Base-by-base conservation (phyloP, 192 early-diverging fungal species). In the Dissophora globulifera region DNA sequence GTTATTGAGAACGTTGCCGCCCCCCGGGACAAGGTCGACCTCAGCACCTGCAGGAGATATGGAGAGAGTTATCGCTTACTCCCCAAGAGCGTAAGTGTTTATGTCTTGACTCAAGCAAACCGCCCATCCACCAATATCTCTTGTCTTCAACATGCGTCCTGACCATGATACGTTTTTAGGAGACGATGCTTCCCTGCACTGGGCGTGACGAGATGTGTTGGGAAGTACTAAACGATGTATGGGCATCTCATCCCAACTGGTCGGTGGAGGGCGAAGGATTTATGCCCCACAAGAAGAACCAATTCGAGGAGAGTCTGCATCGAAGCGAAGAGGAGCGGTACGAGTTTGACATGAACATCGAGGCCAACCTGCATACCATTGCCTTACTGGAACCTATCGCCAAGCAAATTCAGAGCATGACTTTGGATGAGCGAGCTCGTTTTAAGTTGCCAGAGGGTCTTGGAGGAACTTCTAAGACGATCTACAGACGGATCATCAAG, bases 261-360 rank as follows among this genome's bases (percentile, higher is more conserved):
- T 84, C 91, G 12, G 93, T 92, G 50, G 98, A 98, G 74, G 97
- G 93, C 41, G 89, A 85, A 19, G 94, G 93, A 38, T 97, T 98
- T 76, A 85, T 91, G 46, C 85, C 92, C 41, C 93, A 95, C 82
- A 93, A 95, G 57, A 97, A 96, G 82, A 98, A 94, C 54, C 79
- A 84, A 20, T 95, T 86, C 62, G 97, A 98, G 67, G 98, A 99
- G 72, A 90, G 91, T n/a, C 80, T 99, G 78, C 93, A 94, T 85
- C 92, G 92, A 49, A 93, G 90, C 81, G 98, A 99, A 74, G 98
- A 99, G 68, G 96, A 98, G 50, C 81, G 84, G 32, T 87, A 85
- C 32, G 98, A 99, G 67, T 98, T 97, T 85, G 96, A 99, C 69
- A 86, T 98, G 75, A 94, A 96, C 79, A 97, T 99, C 56, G 94